A percentile compares a stretch with the other conserved stretches of the same genome.
Conservation (phyloP, 2,329 filamentous ascomycete genomes). For the Penicillium sp. region DNA sequence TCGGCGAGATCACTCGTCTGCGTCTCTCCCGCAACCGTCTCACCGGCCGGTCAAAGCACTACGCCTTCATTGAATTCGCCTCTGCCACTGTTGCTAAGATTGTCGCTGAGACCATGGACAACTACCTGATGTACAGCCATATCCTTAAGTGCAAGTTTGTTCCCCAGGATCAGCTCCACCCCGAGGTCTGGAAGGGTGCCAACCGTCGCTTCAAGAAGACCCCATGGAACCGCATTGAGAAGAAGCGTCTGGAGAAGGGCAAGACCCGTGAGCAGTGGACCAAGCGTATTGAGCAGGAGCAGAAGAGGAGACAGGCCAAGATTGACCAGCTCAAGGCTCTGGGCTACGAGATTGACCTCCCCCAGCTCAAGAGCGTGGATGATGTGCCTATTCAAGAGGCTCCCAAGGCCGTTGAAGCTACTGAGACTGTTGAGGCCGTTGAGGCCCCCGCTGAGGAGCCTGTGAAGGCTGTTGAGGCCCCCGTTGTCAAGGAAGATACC, state of each 20-base stretch:
- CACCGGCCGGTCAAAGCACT: constrained; percentile 90
- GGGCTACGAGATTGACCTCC: constrained; percentile 80
- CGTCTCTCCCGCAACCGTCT: constrained; percentile 88
- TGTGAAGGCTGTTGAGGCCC: constrained; percentile 13
- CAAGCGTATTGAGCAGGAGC: constrained; percentile 71
- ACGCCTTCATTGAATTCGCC: constrained; percentile 87
- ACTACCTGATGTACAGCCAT: constrained; percentile 93
- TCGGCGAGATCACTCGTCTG: constrained; percentile 75
- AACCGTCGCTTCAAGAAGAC: constrained; percentile 86
- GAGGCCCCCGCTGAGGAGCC: constrained; percentile 19
- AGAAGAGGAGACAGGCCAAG: constrained; percentile 66
- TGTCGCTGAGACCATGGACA: constrained; percentile 94
- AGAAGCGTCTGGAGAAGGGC: constrained; percentile 70
- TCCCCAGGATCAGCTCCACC: constrained; percentile 73
- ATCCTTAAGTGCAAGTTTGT: constrained; percentile 85
- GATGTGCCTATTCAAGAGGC: constrained; percentile 49
- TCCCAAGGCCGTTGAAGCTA: constrained; percentile 33
- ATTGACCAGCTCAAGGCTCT: constrained; percentile 73
- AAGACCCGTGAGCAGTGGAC: constrained; percentile 76
- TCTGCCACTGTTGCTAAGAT: constrained; percentile 80
- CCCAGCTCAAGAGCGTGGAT: constrained; percentile 66
- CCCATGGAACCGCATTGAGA: constrained; percentile 84
- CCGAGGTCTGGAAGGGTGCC: constrained; percentile 83
- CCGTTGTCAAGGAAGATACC: constrained; percentile 29
- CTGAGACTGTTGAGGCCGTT: constrained; percentile 31